These are phyloP conservation scores for Pseudonitzschia pungens DNA, from an alignment of 108 stramenopile genomes.

Conservation along the genomic window DNA sequence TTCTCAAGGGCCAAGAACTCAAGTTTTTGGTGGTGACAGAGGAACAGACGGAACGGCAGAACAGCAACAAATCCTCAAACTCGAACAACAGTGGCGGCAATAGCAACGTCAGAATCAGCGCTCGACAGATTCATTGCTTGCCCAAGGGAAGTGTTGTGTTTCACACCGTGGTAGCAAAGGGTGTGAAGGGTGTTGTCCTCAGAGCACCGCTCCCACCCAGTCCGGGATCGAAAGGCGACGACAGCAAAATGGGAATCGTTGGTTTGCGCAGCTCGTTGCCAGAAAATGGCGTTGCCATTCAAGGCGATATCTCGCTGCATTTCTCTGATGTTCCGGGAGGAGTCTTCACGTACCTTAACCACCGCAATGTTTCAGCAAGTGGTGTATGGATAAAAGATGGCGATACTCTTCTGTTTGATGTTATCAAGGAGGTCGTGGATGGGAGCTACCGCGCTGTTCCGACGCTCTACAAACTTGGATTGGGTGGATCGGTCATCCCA, in stretches of 20 bases:
- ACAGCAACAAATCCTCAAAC: background rate
- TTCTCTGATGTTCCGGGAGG: conserved; percentile 65
- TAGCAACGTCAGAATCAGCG: conserved; percentile 40
- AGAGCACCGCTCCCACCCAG: conserved; percentile 51
- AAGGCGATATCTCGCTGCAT: conserved; percentile 47
- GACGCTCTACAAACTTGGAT: conserved; percentile 41
- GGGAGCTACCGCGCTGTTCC: conserved; percentile 61
- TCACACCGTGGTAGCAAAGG: conserved; percentile 55
- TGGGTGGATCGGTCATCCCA: conserved; percentile 27
- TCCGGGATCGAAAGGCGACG: conserved; percentile 19
- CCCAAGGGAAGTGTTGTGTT: conserved; percentile 69
- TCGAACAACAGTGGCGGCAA: background rate
- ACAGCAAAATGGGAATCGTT: conserved; percentile 43
- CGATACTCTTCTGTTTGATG: conserved; percentile 74
- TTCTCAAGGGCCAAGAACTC: conserved; percentile 69
- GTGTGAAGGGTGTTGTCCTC: conserved; percentile 67
- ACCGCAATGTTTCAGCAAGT: conserved; percentile 21
- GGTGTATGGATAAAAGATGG: conserved; percentile 69
- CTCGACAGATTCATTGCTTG: conserved; percentile 57
- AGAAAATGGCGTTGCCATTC: conserved; percentile 15
- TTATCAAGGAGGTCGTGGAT: conserved; percentile 58
- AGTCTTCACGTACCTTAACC: conserved; percentile 45
- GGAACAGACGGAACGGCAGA: conserved; percentile 1
- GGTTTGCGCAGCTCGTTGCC: conserved; percentile 26
- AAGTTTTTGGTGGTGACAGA: conserved; percentile 66